Percentiles rank a stretch among this genome's conserved stretches.
phyloP scores from a whole-genome alignment of 176 grass and related monocot genomes.

The Oryza longistaminata region DNA sequence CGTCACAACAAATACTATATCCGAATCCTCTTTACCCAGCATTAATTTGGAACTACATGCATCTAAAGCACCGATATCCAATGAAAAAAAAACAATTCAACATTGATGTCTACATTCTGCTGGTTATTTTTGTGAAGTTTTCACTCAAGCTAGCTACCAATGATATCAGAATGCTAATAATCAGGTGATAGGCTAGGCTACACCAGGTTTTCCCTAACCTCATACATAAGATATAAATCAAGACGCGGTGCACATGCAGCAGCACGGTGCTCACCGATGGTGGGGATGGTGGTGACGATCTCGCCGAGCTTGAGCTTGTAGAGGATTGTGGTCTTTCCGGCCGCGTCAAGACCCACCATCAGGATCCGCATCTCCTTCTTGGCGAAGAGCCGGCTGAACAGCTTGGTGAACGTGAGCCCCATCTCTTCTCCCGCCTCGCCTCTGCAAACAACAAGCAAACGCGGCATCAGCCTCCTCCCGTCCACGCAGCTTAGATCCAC shows the following conservation, averaged over 20 bases:
- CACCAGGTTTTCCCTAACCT: neutral
- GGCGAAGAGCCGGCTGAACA: conserved; percentile 74
- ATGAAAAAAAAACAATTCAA: neutral
- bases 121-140: neutral
- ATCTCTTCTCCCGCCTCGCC: conserved; percentile 42
- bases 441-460: conserved; percentile 13
- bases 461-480: neutral
- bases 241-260: neutral
- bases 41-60: neutral
- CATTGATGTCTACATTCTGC: neutral
- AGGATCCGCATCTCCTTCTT: conserved; percentile 89
- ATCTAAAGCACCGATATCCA: neutral
- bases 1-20: neutral
- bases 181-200: neutral
- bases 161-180: neutral
- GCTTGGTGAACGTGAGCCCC: conserved; percentile 82
- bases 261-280: conserved; percentile 48
- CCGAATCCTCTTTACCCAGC: neutral
- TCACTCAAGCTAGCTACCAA: neutral
- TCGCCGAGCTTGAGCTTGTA: conserved; percentile 85
- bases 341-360: conserved; percentile 74
- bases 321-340: conserved; percentile 80
- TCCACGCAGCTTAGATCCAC: conserved; percentile 33
- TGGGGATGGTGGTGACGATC: conserved; percentile 82
- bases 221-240: too few relatives aligned